These are phyloP conservation scores for Colletotrichum truncatum DNA, from an alignment of 2,329 filamentous ascomycete species.

Conservation along the genomic window DNA sequence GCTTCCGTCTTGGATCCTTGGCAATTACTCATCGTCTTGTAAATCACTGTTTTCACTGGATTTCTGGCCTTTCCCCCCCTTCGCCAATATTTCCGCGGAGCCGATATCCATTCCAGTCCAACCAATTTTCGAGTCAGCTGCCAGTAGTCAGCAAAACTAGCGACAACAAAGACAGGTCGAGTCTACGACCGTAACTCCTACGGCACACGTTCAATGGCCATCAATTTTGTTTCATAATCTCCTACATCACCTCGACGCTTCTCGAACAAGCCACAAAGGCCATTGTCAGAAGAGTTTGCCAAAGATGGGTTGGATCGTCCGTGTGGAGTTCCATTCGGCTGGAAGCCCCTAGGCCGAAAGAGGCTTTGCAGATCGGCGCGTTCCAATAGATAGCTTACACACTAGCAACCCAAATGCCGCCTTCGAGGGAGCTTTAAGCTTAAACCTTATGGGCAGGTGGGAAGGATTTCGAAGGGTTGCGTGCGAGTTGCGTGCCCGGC, in stretches of 20 bases:
- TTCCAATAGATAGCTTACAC: neutral
- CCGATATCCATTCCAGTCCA: neutral
- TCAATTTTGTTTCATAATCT: neutral
- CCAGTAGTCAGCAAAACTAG: neutral
- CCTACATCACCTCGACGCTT: neutral
- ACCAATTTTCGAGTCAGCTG: neutral
- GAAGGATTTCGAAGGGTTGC: conserved; percentile 14
- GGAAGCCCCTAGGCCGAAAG: neutral
- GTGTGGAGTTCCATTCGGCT: neutral
- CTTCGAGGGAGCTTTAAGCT: conserved; percentile 19
- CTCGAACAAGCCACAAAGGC: neutral
- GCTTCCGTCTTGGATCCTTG: conserved; percentile 4
- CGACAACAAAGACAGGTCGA: too few relatives aligned
- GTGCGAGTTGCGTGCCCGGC: conserved; percentile 12
- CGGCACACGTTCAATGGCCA: neutral
- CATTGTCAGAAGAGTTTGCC: neutral
- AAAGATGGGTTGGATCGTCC: neutral
- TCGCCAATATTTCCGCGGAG: neutral
- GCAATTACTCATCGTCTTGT: neutral
- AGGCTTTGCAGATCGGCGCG: conserved; percentile 9
- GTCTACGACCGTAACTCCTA: too few relatives aligned
- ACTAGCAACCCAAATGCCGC: neutral
- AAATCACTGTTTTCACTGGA: too few relatives aligned
- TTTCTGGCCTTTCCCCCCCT: too few relatives aligned
- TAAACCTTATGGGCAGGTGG: conserved; percentile 27